Evolutionary conservation across 306 rosid species (phyloP).

Genomic region (Vigna nakashimae): DNA sequence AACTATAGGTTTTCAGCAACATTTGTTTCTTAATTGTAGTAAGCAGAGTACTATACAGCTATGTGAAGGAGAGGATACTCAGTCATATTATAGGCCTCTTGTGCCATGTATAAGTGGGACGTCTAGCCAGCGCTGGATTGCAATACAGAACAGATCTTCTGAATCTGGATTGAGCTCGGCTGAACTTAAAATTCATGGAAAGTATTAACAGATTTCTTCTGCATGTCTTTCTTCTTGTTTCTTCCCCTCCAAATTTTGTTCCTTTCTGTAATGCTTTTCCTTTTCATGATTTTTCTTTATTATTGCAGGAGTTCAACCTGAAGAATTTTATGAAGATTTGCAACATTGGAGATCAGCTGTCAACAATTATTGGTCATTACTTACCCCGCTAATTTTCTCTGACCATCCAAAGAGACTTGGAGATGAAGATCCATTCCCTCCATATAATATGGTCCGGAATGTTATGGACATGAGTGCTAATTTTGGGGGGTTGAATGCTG

Average conservation of each 20-base stretch:
- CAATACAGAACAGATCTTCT: conserved; percentile 84
- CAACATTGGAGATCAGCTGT: conserved; percentile 81
- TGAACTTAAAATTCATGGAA: conserved; percentile 92
- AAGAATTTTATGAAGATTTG: conserved; percentile 80
- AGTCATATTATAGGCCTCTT: conserved; percentile 79
- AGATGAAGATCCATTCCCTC: conserved; percentile 98
- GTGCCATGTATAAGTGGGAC: conserved; percentile 88
- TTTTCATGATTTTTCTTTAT: conserved; percentile 48
- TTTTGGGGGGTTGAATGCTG: conserved; percentile 91
- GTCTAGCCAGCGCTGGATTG: conserved; percentile 80
- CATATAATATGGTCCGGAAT: conserved; percentile 96
- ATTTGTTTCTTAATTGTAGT: conserved; percentile 57
- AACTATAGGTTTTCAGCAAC: conserved; percentile 29
- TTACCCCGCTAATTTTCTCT: conserved; percentile 95
- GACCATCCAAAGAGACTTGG: conserved; percentile 99
- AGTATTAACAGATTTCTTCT: conserved; percentile 52
- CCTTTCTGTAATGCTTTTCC: conserved; percentile 30
- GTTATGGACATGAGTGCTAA: conserved; percentile 96
- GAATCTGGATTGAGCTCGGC: conserved; percentile 65
- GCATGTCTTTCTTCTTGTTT: conserved; percentile 25
- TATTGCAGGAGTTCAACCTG: conserved; percentile 84
- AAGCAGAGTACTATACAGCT: conserved; percentile 66
- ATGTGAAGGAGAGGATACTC: conserved; percentile 72
- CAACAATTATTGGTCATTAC: conserved; percentile 89
- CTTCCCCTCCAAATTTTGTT: conserved; percentile 17